Percentiles rank a stretch among this genome's conserved stretches.
Evolutionary conservation across 2,329 filamentous ascomycete genomes (phyloP).

Genomic region (Aspergillus pseudoglaucus): DNA sequence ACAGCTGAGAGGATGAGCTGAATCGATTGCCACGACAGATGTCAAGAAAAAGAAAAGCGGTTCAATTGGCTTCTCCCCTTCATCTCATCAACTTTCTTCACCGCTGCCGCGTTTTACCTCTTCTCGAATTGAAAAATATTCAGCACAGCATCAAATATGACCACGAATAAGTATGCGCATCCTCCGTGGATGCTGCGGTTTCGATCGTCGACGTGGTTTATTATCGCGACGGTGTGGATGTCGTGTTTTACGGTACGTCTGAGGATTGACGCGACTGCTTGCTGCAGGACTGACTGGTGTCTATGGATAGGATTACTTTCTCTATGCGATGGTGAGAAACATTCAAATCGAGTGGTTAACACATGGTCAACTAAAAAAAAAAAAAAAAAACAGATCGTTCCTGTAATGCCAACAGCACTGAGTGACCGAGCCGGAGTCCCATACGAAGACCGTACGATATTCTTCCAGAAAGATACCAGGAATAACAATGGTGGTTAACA

Average conservation of each 20-base stretch:
- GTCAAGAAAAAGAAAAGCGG: too few species aligned
- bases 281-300: not conserved
- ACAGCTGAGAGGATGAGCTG: too few species aligned
- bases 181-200: conserved; percentile 36
- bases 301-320: conserved; percentile 19
- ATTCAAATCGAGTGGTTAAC: not conserved
- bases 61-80: too few species aligned
- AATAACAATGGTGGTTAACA: not conserved
- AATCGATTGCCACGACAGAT: too few species aligned
- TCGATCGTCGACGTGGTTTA: conserved; percentile 56
- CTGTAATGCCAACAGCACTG: conserved; percentile 23
- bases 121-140: too few species aligned
- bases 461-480: not conserved
- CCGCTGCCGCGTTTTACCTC: not conserved
- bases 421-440: conserved; percentile 17
- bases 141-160: not conserved
- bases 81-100: not conserved
- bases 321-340: conserved; percentile 24
- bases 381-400: conserved; percentile 19
- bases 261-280: too few species aligned
- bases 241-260: conserved; percentile 24
- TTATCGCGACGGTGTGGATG: conserved; percentile 49
- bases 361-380: not conserved
- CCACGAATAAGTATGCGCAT: not conserved
- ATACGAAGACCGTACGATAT: conserved; percentile 18